Base-by-base conservation (phyloP, 139 green algal genomes). In the Desmodesmus armatus region DNA sequence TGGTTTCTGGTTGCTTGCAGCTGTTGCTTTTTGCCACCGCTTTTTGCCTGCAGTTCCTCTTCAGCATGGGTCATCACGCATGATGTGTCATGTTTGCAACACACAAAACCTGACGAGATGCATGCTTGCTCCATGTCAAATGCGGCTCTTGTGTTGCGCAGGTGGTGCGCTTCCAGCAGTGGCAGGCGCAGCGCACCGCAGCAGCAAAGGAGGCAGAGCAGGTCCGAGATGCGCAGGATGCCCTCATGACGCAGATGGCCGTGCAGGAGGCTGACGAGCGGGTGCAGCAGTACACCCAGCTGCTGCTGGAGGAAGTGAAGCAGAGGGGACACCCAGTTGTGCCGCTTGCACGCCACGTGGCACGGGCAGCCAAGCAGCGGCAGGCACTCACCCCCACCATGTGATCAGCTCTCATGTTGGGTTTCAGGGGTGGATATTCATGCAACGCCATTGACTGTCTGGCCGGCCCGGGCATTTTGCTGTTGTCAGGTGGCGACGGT, bases 211-310 rank as follows among this genome's bases (percentile, higher is more conserved):
- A 55, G 37, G 80, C 49, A 29, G 13, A 71, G 39, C 41, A 80
- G 49, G 35, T 73, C n/a, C 44, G 33, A 19, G 83, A 70, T 41
- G 60, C 71, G 72, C 72, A 82, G 73, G 83, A 77, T 11, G 72
- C 72, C 9, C 60, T 82, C 0, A 80, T 82, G 78, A 27, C 58
- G 6, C 40, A 65, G 69, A 29, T 62, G 35, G 85, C 73, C 5
- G 85, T 76, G 29, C 27, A 72, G 41, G 84, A 65, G 29, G 80
- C 90, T 74, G 88, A 91, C 62, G 84, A 84, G 11, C 66, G 88
- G 27, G 90, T 86, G 15, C 39, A n/a, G 0, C 3, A 43, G 23
- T 86, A 86, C 17, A 70, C 37, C n/a, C 35, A 53, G 39, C 40
- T 79, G 27, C 49, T 86, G 37, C 27, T 78, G 31, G 51, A 80